Evolutionary conservation across 352 stramenopile genomes (phyloP).

Genomic region (Phytophthora brassicae): DNA sequence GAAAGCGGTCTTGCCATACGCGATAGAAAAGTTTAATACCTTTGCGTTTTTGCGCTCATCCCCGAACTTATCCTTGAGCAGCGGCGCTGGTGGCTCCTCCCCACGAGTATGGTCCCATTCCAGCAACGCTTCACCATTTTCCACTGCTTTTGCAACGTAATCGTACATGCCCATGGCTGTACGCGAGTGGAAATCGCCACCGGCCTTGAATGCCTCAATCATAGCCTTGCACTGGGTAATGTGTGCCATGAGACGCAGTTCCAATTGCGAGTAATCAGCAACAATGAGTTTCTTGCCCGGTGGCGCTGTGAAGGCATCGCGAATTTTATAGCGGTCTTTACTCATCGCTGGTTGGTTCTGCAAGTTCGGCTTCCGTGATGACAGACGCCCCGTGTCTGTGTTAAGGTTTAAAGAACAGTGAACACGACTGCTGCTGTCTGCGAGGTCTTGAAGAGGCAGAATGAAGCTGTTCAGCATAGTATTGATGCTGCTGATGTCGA

Average conservation of each 20-base stretch:
- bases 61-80: slow-evolving; percentile 98
- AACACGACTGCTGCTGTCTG: slow-evolving; percentile 93
- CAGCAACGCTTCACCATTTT: slow-evolving; percentile 95
- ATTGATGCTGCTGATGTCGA: slow-evolving; percentile 97
- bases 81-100: slow-evolving; percentile 83
- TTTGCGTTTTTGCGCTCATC: slow-evolving; percentile 98
- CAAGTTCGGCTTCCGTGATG: slow-evolving; percentile 96
- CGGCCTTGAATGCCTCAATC: slow-evolving; percentile 96
- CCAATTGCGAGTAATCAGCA: slow-evolving; percentile 99
- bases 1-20: slow-evolving; percentile 99
- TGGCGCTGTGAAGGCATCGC: slow-evolving; percentile 91
- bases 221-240: slow-evolving; percentile 98
- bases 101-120: slow-evolving; percentile 97
- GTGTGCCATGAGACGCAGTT: slow-evolving; percentile 97
- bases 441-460: slow-evolving; percentile 90
- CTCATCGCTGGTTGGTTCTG: slow-evolving; percentile 96
- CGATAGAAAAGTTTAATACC: slow-evolving; percentile 99
- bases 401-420: slow-evolving; percentile 99
- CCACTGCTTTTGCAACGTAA: slow-evolving; percentile 95
- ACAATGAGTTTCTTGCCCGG: slow-evolving; percentile 97
- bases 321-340: slow-evolving; percentile 89
- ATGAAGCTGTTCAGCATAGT: slow-evolving; percentile 99
- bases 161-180: slow-evolving; percentile 99
- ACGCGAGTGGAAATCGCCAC: slow-evolving; percentile 93
- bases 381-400: slow-evolving; percentile 98